These are phyloP conservation scores for Silene conica DNA, from an alignment of 148 eudicot genomes.

Conservation along the genomic window DNA sequence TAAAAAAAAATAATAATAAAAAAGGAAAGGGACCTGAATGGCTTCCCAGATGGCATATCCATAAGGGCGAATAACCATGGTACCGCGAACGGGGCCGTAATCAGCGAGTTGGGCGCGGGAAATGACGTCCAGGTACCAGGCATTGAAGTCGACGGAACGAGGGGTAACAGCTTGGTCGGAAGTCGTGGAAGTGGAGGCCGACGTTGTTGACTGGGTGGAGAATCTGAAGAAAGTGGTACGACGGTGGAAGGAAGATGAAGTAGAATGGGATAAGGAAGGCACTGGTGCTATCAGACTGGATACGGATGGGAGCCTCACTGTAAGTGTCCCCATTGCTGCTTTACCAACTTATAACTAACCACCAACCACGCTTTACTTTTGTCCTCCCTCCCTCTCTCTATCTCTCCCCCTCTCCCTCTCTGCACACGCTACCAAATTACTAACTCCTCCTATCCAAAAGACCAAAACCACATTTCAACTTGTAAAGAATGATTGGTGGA, in stretches of 20 bases:
- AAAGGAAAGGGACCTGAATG: conserved; percentile 54
- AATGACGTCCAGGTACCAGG: conserved; percentile 87
- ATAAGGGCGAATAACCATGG: conserved; percentile 97
- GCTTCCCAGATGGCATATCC: conserved; percentile 99
- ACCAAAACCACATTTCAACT: too few relatives aligned
- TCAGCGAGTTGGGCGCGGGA: conserved; percentile 87
- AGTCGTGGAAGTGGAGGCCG: conserved; percentile 26
- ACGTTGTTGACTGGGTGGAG: conserved; percentile 4
- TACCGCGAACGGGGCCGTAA: conserved; percentile 97
- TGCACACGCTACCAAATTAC: too few relatives aligned
- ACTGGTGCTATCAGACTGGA: conserved; percentile 3
- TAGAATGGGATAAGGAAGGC: conserved; percentile 39
- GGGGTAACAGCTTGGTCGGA: conserved; percentile 61
- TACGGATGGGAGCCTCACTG: conserved; percentile 27
- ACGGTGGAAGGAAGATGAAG: conserved; percentile 28
- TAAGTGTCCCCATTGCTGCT: conserved; percentile 51
- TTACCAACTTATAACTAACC: neutral
- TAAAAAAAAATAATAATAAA: too few relatives aligned
- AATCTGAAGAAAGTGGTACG: conserved; percentile 21
- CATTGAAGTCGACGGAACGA: conserved; percentile 84
- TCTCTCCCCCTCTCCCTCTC: too few relatives aligned
- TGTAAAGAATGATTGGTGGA: too few relatives aligned
- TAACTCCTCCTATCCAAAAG: too few relatives aligned
- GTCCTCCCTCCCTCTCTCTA: too few relatives aligned
- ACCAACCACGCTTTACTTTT: too few relatives aligned